A percentile compares a stretch with the other conserved stretches of the same genome.
Evolutionary conservation across 2,329 filamentous ascomycete species (phyloP).

Genomic region (Xylaria digitata): DNA sequence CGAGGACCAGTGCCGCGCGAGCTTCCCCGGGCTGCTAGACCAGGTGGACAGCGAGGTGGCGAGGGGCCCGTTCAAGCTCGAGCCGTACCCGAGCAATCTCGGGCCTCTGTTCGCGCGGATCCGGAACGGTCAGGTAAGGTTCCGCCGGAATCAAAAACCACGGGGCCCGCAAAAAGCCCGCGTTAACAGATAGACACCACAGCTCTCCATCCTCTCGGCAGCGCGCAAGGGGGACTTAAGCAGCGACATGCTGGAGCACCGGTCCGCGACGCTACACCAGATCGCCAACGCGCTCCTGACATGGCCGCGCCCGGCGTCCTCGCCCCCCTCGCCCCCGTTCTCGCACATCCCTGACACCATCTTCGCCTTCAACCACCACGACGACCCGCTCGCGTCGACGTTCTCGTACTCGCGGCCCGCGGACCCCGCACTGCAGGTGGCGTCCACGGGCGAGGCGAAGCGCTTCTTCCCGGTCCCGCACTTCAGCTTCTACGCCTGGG

Average conservation of each 20-base stretch:
- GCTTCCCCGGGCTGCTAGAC: constrained; percentile 60
- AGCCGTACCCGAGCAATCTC: constrained; percentile 50
- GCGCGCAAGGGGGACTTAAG: constrained; percentile 56
- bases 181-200: not conserved
- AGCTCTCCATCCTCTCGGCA: constrained; percentile 59
- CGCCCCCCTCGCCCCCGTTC: constrained; percentile 21
- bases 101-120: constrained; percentile 59
- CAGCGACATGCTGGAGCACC: constrained; percentile 59
- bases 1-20: constrained; percentile 55
- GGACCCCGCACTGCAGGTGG: constrained; percentile 47
- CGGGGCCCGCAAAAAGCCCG: not conserved
- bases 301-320: constrained; percentile 52
- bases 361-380: constrained; percentile 64
- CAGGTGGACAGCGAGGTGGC: constrained; percentile 60
- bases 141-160: not conserved
- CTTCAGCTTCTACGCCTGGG: constrained; percentile 67
- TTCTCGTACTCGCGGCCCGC: constrained; percentile 62
- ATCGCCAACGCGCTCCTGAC: constrained; percentile 64
- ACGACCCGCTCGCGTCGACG: constrained; percentile 57
- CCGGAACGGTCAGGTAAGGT: constrained; percentile 54
- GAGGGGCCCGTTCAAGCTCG: constrained; percentile 57
- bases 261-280: constrained; percentile 64
- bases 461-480: constrained; percentile 64
- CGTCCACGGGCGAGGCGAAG: constrained; percentile 20
- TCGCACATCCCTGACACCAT: constrained; percentile 57